phyloP scores from a whole-genome alignment of 106 monocot species.

The Amphibolis antarctica region DNA sequence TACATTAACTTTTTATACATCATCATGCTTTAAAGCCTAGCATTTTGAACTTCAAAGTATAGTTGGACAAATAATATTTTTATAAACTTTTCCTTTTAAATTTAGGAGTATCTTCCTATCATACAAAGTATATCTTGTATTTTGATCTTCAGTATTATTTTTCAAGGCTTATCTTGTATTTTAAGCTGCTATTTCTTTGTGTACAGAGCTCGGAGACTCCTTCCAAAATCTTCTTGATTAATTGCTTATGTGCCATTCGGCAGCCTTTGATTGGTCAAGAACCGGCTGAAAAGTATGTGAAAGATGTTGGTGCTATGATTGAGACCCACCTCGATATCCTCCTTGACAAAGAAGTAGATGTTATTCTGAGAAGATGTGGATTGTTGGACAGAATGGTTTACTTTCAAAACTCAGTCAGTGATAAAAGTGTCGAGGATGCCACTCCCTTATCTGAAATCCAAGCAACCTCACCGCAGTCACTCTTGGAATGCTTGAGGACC shows the following conservation, averaged over 20 bases:
- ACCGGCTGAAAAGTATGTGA: constrained; percentile 42
- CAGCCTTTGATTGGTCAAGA: constrained; percentile 60
- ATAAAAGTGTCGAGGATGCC: background rate
- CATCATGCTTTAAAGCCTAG: too few species aligned
- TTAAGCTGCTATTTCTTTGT: constrained; percentile 1
- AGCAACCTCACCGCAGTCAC: constrained; percentile 31
- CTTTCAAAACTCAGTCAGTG: constrained; percentile 19
- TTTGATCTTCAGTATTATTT: too few species aligned
- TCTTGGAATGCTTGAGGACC: constrained; percentile 51
- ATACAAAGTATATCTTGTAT: too few species aligned
- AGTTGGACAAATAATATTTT: too few species aligned
- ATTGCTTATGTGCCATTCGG: constrained; percentile 85
- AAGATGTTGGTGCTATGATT: constrained; percentile 40
- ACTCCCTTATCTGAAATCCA: constrained; percentile 33
- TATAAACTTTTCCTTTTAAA: too few species aligned
- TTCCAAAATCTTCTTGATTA: constrained; percentile 82
- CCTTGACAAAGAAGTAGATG: constrained; percentile 61
- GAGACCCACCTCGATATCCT: constrained; percentile 45
- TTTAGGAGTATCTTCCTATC: too few species aligned
- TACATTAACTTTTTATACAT: too few species aligned
- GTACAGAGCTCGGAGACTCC: constrained; percentile 49
- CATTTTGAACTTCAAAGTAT: too few species aligned
- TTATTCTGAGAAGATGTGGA: constrained; percentile 51
- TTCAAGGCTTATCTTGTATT: background rate
- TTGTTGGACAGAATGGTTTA: constrained; percentile 45